These are phyloP conservation scores for Fusarium nodosum DNA, from an alignment of 2,329 filamentous ascomycete genomes.

Conservation along the genomic window DNA sequence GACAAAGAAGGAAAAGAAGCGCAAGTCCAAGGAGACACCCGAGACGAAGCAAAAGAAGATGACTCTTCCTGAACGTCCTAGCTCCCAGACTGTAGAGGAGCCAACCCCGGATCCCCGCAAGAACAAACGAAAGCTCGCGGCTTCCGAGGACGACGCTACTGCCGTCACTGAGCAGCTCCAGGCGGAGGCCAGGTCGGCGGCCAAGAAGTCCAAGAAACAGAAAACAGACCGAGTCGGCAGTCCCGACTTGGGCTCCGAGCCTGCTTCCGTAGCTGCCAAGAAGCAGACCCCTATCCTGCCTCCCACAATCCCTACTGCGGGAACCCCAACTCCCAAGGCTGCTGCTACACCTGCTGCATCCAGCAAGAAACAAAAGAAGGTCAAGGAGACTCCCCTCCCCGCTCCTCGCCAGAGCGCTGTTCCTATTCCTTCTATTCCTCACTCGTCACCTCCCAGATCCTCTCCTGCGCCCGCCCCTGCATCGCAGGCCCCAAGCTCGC, in stretches of 20 bases:
- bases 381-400: conserved; percentile 51
- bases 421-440: conserved; percentile 56
- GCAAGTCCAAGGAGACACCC: conserved; percentile 46
- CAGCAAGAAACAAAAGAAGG: conserved; percentile 51
- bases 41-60: conserved; percentile 53
- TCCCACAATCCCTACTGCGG: conserved; percentile 50
- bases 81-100: conserved; percentile 34
- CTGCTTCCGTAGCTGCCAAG: conserved; percentile 45
- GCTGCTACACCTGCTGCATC: conserved; percentile 42
- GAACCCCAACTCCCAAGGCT: conserved; percentile 46
- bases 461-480: conserved; percentile 43
- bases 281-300: conserved; percentile 54
- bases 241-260: conserved; percentile 54
- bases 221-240: conserved; percentile 53
- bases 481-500: conserved; percentile 34
- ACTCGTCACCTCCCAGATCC: conserved; percentile 48
- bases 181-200: conserved; percentile 53
- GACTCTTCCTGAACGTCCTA: conserved; percentile 20
- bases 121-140: conserved; percentile 56
- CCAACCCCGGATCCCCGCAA: conserved; percentile 50
- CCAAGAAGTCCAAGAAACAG: conserved; percentile 60
- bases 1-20: conserved; percentile 55
- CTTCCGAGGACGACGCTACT: conserved; percentile 57
- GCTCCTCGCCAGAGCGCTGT: conserved; percentile 51
- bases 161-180: conserved; percentile 55